Base-by-base conservation (phyloP, 2,329 filamentous ascomycete species). In the Raffaelea arxii region DNA sequence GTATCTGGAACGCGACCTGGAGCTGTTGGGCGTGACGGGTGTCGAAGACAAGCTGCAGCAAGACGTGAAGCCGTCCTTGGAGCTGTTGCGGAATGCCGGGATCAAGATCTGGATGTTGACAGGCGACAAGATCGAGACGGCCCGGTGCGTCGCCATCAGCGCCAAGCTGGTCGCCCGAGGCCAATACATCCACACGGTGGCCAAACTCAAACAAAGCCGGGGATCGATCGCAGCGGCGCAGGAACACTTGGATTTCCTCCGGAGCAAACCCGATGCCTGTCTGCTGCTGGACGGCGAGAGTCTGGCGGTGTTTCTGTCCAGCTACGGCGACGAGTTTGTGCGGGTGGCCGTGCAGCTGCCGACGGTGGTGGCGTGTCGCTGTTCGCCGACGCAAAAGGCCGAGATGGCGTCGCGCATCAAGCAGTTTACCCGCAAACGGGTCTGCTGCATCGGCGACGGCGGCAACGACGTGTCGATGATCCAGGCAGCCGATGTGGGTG, bases 41-140 rank as follows among this genome's bases (percentile, higher is more conserved):
- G 92, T 98, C 0, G 94, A 98, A 64, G 92, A 98, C 65, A 95
- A 94, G 61, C 77, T 98, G 12, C 92, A 98, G 62, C 83, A 82
- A 52, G 89, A 97, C 58, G 92, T 98, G 59, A 98, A 97, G 63
- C 86, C 91, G 1, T 95, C 89, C 0, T 74, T 98, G 6, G 94
- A 98, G 64, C 78, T 98, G 5, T 77, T 98, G 44, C 86, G 92
- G 54, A 98, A 98, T 58, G 92, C 92, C 0, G 92, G 92, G 23
- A 92, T 98, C 67, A 97, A 97, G 65, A 97, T 98, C 43, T 98
- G 92, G 92, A 98, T 98, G 92, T 72, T 98, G 61, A 98, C 92
- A 0, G 92, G 92, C 41, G 92, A 98, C 72, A 98, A 98, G 66
- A 87, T 98, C 3, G 92, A 98, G 66, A 98, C 92, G 14, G 92